Base-by-base conservation (phyloP, 192 early-diverging fungal genomes). In the Backusella psychrophila region DNA sequence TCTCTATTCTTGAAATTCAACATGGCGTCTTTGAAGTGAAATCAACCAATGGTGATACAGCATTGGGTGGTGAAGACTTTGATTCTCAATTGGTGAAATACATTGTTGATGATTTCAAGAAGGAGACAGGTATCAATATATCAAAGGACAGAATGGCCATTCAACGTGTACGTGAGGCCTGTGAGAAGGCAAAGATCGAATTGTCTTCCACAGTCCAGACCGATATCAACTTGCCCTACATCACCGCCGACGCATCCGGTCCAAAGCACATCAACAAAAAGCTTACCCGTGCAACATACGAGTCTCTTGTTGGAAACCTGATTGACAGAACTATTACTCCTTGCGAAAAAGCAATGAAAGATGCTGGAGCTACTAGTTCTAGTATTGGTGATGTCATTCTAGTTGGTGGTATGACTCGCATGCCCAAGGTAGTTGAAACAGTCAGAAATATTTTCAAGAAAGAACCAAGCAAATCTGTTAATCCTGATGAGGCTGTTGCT, bases 101-200 rank as follows among this genome's bases (percentile, higher is more conserved):
- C 85, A 89, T 99, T 59, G 89, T 93, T 71, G 90, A 91, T 69
- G 86, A 93, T 74, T 99, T 97, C 90, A 95, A 96, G 88, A 96
- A 97, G 82, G 94, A 97, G 74, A 88, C 91, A 67, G 91, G 93
- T 72, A 86, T 98, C 72, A 95, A 99, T 84, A 80, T 98, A 56
- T 81, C 86, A 66, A 88, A 85, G 68, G 96, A 99, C 87, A 91
- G 94, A 76, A 98, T 97, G 91, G 96, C 98, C 17, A 92, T 97
- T 73, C 97, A 98, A 85, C 95, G 97, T 85, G 93, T 99, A 76
- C 95, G 96, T 85, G 96, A 98, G 86, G 96, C 95, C 21, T 91
- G 93, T 80, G 97, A 99, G 82, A 99, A 99, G 88, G 97, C 96
- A 78, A 99, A 99, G 92, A 97, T 97, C 78, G 98, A 98, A 86